Conservation (phyloP, 2,329 filamentous ascomycete genomes). For the Epicoccum nigrum region DNA sequence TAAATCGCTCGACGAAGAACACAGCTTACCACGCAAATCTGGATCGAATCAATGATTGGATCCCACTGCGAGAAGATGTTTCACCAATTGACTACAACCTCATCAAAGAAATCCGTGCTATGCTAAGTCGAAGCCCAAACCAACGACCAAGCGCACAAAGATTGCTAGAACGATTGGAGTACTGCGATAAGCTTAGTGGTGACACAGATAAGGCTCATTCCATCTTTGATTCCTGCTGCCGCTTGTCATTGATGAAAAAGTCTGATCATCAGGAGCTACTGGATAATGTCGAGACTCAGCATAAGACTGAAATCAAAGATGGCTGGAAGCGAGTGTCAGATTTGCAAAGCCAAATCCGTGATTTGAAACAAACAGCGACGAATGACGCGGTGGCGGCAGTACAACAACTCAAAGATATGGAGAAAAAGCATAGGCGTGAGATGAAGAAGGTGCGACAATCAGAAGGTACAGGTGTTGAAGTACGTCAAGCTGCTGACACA, state of each 20-base stretch:
- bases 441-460: too few species aligned
- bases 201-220: background rate
- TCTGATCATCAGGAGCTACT: background rate
- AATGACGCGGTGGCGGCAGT: too few species aligned
- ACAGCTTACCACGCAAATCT: background rate
- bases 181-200: background rate
- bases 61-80: background rate
- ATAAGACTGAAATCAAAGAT: too few species aligned
- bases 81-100: background rate
- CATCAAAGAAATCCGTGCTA: background rate
- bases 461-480: too few species aligned
- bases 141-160: background rate
- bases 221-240: background rate
- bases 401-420: too few species aligned
- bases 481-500: too few species aligned
- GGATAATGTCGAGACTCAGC: too few species aligned
- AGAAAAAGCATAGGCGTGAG: too few species aligned
- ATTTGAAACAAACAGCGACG: too few species aligned
- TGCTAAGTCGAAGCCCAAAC: background rate
- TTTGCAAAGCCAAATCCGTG: too few species aligned
- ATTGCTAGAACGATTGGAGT: background rate
- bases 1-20: conserved; percentile 20
- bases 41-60: background rate
- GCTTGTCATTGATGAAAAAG: background rate
- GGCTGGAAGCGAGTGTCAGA: too few species aligned